phyloP scores from a whole-genome alignment of 441 rosid genomes.

The Gossypium armourianum region DNA sequence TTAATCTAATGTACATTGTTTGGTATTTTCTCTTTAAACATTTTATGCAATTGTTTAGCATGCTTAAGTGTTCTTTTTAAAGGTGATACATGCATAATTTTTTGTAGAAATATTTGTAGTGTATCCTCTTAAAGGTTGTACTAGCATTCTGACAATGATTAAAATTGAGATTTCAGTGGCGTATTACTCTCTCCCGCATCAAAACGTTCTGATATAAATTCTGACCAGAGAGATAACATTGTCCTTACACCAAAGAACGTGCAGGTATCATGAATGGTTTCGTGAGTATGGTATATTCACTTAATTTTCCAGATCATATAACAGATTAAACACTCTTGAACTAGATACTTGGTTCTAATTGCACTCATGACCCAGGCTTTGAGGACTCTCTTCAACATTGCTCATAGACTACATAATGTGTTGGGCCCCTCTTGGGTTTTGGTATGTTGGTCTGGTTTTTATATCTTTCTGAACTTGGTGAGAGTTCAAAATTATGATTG shows the following conservation, averaged over 20 bases:
- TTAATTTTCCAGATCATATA: not conserved
- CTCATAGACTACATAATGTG: slow-evolving; percentile 87
- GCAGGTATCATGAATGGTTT: slow-evolving; percentile 46
- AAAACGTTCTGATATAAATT: slow-evolving; percentile 60
- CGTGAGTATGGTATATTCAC: slow-evolving; percentile 1
- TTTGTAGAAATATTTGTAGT: not conserved
- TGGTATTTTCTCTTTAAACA: not conserved
- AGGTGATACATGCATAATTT: not conserved
- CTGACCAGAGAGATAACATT: slow-evolving; percentile 65
- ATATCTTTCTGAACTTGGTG: slow-evolving; percentile 16
- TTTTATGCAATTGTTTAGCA: not conserved
- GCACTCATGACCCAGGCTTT: slow-evolving; percentile 50
- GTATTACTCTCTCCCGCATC: slow-evolving; percentile 62
- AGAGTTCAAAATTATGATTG: slow-evolving; percentile 4
- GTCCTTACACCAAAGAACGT: slow-evolving; percentile 92
- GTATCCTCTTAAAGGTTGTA: not conserved
- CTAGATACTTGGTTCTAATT: slow-evolving; percentile 20
- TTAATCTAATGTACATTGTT: not conserved
- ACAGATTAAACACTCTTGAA: not conserved
- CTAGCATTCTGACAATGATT: slow-evolving; percentile 7
- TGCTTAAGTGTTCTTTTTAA: not conserved
- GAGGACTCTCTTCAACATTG: slow-evolving; percentile 90
- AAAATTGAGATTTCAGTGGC: slow-evolving; percentile 50
- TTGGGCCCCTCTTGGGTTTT: slow-evolving; percentile 98
- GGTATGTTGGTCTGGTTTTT: slow-evolving; percentile 46